A percentile compares a stretch with the other conserved stretches of the same genome.
These are phyloP conservation scores for Rhodotorula sp. DNA, from an alignment of 1,284 basidiomycete genomes.

Conservation along the genomic window DNA sequence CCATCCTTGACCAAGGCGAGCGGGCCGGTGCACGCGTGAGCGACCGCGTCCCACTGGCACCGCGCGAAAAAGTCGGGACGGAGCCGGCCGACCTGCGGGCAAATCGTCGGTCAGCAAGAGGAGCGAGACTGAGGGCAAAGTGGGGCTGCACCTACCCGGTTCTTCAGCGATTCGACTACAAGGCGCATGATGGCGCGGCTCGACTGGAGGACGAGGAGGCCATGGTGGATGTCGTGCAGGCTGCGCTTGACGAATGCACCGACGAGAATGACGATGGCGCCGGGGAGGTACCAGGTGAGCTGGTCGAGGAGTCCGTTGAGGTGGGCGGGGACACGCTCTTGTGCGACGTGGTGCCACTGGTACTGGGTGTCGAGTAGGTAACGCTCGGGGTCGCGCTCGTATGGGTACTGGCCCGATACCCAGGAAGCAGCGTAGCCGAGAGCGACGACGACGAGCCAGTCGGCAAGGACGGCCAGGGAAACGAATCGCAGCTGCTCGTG, in stretches of 20 bases:
- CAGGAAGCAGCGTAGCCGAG: slow-evolving; percentile 9
- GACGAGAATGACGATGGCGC: slow-evolving; percentile 34
- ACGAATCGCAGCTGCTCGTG: slow-evolving; percentile 16
- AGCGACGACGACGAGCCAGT: slow-evolving; percentile 37
- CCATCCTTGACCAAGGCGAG: slow-evolving; percentile 42
- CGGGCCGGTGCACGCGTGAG: slow-evolving; percentile 62
- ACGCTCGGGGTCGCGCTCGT: slow-evolving; percentile 24
- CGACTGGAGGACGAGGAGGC: slow-evolving; percentile 27
- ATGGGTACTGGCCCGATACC: slow-evolving; percentile 26
- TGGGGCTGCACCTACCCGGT: neutral
- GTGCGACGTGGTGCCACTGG: slow-evolving; percentile 6
- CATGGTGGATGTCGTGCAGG: slow-evolving; percentile 42
- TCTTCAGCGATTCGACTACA: slow-evolving; percentile 25
- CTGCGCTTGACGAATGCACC: slow-evolving; percentile 16
- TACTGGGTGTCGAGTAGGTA: slow-evolving; percentile 20
- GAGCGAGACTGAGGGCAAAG: neutral
- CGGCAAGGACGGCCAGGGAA: slow-evolving; percentile 35
- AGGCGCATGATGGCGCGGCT: slow-evolving; percentile 27
- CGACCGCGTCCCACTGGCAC: slow-evolving; percentile 61
- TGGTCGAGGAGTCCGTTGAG: slow-evolving; percentile 14
- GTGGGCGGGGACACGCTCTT: slow-evolving; percentile 28
- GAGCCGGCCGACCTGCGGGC: slow-evolving; percentile 60
- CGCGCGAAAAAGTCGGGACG: slow-evolving; percentile 69
- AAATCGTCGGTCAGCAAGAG: slow-evolving; percentile 37
- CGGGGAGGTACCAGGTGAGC: slow-evolving; percentile 37